Evolutionary conservation across 2,329 filamentous ascomycete genomes (phyloP).

Genomic region (Fusarium sp.): DNA sequence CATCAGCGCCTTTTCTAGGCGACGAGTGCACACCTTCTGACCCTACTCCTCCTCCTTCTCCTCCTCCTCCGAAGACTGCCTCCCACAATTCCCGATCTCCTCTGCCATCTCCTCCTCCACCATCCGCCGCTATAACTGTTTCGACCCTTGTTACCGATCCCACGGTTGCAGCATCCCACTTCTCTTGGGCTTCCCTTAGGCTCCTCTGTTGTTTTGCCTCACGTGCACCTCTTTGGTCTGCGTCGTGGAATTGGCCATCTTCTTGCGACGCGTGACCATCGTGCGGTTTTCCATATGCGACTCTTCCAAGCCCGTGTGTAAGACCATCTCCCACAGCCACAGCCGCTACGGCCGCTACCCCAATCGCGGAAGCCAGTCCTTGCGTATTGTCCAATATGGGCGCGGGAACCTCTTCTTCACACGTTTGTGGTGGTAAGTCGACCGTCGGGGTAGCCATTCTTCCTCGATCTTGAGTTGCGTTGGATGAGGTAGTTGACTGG

Average conservation of each 20-base stretch:
- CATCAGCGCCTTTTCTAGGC: constrained; percentile 42
- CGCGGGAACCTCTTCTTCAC: constrained; percentile 44
- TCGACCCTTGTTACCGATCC: constrained; percentile 36
- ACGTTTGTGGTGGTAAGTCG: constrained; percentile 43
- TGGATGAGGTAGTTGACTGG: not conserved
- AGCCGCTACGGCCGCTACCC: constrained; percentile 44
- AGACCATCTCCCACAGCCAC: constrained; percentile 40
- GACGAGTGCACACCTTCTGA: constrained; percentile 34
- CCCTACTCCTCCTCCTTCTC: constrained; percentile 13
- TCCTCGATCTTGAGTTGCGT: not conserved
- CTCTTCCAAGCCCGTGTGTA: constrained; percentile 23
- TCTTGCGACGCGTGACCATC: constrained; percentile 14
- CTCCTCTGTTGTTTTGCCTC: constrained; percentile 39
- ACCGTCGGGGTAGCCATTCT: constrained; percentile 47
- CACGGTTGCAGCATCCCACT: constrained; percentile 41
- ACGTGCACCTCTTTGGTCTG: constrained; percentile 12
- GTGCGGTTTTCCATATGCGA: constrained; percentile 14
- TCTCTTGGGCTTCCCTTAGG: constrained; percentile 43
- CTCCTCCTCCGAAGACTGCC: constrained; percentile 11
- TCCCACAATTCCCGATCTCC: constrained; percentile 11
- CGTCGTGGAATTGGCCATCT: constrained; percentile 9
- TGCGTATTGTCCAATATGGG: constrained; percentile 47
- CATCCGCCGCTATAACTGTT: constrained; percentile 34
- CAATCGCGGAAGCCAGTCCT: constrained; percentile 46
- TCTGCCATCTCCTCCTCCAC: constrained; percentile 25